Evolutionary conservation across 805 yeast genomes (phyloP).

Genomic region (Spathaspora boniae): DNA sequence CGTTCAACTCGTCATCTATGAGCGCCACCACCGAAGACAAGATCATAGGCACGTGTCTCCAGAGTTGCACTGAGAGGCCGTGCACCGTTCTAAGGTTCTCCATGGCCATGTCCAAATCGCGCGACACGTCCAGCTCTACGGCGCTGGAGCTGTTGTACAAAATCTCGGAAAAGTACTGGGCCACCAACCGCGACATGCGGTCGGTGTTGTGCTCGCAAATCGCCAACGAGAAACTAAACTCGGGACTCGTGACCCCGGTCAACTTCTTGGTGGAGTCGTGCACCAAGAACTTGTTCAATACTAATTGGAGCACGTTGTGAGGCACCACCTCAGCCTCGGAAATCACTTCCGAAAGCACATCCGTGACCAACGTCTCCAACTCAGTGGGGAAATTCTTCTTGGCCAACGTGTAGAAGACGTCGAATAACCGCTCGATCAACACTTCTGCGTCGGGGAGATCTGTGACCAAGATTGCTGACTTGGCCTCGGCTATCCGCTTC

Average conservation of each 20-base stretch:
- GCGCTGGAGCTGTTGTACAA: slow-evolving; percentile 47
- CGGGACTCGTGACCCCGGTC: slow-evolving; percentile 43
- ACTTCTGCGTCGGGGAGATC: slow-evolving; percentile 65
- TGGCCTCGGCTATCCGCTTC: slow-evolving; percentile 68
- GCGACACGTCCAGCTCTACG: slow-evolving; percentile 14
- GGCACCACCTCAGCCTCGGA: slow-evolving; percentile 69
- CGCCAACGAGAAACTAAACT: slow-evolving; percentile 60
- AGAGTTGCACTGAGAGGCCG: slow-evolving; percentile 57
- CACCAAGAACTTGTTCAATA: slow-evolving; percentile 59
- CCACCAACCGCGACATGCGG: slow-evolving; percentile 68
- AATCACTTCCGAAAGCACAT: slow-evolving; percentile 70
- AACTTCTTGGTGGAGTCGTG: slow-evolving; percentile 5
- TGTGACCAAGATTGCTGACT: slow-evolving; percentile 68
- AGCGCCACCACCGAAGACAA: slow-evolving; percentile 72
- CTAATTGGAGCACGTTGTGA: slow-evolving; percentile 52
- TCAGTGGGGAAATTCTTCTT: slow-evolving; percentile 45
- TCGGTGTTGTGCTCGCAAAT: slow-evolving; percentile 71
- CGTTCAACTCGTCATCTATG: slow-evolving; percentile 73
- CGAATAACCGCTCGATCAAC: slow-evolving; percentile 55
- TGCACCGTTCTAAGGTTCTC: slow-evolving; percentile 61
- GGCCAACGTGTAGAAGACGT: slow-evolving; percentile 55
- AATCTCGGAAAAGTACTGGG: slow-evolving; percentile 77
- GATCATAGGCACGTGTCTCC: slow-evolving; percentile 77
- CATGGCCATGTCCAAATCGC: slow-evolving; percentile 20
- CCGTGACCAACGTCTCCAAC: slow-evolving; percentile 61